A percentile compares a stretch with the other conserved stretches of the same genome.
Evolutionary conservation across 257 asterid species (phyloP).

Genomic region (Scutellaria galericulata): DNA sequence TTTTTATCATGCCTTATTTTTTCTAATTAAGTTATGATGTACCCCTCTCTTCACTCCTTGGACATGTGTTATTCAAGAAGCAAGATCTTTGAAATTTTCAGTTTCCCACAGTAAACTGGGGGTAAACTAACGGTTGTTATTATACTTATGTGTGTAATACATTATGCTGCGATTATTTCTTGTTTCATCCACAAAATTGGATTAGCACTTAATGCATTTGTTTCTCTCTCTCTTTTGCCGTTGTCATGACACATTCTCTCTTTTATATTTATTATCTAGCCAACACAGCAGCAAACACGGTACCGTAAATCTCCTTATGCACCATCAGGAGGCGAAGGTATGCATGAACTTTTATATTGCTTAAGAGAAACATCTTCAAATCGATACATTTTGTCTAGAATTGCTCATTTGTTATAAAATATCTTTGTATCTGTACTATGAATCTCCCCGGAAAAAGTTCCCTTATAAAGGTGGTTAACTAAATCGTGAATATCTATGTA

Average conservation of each 20-base stretch:
- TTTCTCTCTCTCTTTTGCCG: background rate
- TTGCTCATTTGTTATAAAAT: background rate
- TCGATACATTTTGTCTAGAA: background rate
- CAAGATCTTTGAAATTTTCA: background rate
- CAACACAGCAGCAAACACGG: slow-evolving; percentile 94
- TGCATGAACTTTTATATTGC: slow-evolving; percentile 17
- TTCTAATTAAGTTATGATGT: background rate
- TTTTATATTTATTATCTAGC: slow-evolving; percentile 58
- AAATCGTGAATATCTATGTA: slow-evolving; percentile 22
- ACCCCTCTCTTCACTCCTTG: background rate
- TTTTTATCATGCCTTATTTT: slow-evolving; percentile 2
- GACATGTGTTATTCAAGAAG: background rate
- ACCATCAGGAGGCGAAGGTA: slow-evolving; percentile 93
- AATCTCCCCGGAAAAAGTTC: background rate
- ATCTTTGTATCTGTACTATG: background rate
- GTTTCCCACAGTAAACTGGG: background rate
- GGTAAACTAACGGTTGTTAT: slow-evolving; percentile 4
- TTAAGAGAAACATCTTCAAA: background rate
- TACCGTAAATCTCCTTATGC: slow-evolving; percentile 93
- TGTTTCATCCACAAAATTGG: background rate
- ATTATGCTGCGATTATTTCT: background rate
- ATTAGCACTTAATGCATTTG: background rate
- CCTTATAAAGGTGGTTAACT: background rate
- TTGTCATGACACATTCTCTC: slow-evolving; percentile 28
- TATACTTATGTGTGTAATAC: background rate